Evolutionary conservation across 805 yeast genomes (phyloP).

Genomic region (Saturnispora galanensis): DNA sequence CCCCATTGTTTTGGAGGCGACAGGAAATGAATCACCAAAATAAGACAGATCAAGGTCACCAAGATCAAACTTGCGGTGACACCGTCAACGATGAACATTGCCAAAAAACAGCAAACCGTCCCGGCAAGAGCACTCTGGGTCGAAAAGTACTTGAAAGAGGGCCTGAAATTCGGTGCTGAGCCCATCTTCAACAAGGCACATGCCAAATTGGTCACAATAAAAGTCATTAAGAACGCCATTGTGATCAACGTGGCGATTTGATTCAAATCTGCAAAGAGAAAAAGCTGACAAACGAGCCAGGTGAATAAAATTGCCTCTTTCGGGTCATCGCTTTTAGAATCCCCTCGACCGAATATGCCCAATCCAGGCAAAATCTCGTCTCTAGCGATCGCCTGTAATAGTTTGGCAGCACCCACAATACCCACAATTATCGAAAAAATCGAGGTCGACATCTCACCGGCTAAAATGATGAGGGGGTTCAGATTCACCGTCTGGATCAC

Average conservation of each 20-base stretch:
- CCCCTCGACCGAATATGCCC: slow-evolving; percentile 43
- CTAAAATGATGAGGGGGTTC: slow-evolving; percentile 54
- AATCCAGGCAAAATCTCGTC: slow-evolving; percentile 84
- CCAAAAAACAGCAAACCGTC: slow-evolving; percentile 54
- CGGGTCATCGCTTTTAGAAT: slow-evolving; percentile 42
- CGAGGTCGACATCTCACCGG: slow-evolving; percentile 91
- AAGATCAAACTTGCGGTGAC: slow-evolving; percentile 73
- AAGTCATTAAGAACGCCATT: slow-evolving; percentile 95
- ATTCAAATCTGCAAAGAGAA: slow-evolving; percentile 83
- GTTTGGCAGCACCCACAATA: slow-evolving; percentile 87
- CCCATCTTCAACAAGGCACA: slow-evolving; percentile 82
- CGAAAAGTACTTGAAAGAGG: slow-evolving; percentile 83
- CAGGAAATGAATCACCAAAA: slow-evolving; percentile 73
- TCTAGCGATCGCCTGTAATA: slow-evolving; percentile 82
- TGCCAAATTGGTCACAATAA: slow-evolving; percentile 87
- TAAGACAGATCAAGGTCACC: slow-evolving; percentile 51
- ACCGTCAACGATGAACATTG: slow-evolving; percentile 95
- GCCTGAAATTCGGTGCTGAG: slow-evolving; percentile 97
- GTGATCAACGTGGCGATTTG: slow-evolving; percentile 92
- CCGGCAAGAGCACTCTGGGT: slow-evolving; percentile 76
- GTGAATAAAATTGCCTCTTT: slow-evolving; percentile 59
- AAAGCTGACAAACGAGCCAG: slow-evolving; percentile 75
- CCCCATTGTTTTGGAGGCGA: slow-evolving; percentile 98
- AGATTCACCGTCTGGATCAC: slow-evolving; percentile 75
- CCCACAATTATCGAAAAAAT: slow-evolving; percentile 92